Evolutionary conservation across 352 stramenopile species (phyloP).

Genomic region (Globisporangium barbulae): DNA sequence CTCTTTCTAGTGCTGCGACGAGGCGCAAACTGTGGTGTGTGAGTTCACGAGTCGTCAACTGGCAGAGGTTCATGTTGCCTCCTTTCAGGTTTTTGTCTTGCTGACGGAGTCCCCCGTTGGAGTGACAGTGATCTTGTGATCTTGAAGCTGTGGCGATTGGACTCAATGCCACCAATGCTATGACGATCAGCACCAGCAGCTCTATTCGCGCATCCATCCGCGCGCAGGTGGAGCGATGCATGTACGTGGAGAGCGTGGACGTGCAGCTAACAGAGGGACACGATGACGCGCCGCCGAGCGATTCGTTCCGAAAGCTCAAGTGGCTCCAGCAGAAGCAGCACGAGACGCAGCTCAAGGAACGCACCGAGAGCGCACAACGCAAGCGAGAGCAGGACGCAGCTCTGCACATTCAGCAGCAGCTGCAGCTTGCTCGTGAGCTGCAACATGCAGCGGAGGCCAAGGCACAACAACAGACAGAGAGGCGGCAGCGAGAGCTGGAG

Average conservation of each 20-base stretch:
- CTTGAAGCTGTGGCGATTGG: background rate
- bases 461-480: background rate
- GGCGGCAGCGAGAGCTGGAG: conserved; percentile 1
- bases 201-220: conserved; percentile 24
- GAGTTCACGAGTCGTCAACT: background rate
- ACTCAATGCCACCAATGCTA: background rate
- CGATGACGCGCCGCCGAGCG: conserved; percentile 8
- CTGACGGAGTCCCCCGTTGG: background rate
- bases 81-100: background rate
- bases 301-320: conserved; percentile 46
- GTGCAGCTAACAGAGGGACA: conserved; percentile 12
- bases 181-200: background rate
- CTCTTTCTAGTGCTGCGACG: background rate
- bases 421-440: conserved; percentile 19
- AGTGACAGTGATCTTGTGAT: background rate
- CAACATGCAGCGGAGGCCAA: conserved; percentile 10
- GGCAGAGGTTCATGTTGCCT: background rate
- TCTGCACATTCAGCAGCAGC: conserved; percentile 1
- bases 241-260: conserved; percentile 35
- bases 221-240: conserved; percentile 39
- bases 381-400: background rate
- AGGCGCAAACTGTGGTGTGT: background rate
- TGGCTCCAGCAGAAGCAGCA: conserved; percentile 38
- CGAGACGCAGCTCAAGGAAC: background rate
- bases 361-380: background rate